Base-by-base conservation (phyloP, 2,329 filamentous ascomycete species). In the Chrysosphaeria jannelii region DNA sequence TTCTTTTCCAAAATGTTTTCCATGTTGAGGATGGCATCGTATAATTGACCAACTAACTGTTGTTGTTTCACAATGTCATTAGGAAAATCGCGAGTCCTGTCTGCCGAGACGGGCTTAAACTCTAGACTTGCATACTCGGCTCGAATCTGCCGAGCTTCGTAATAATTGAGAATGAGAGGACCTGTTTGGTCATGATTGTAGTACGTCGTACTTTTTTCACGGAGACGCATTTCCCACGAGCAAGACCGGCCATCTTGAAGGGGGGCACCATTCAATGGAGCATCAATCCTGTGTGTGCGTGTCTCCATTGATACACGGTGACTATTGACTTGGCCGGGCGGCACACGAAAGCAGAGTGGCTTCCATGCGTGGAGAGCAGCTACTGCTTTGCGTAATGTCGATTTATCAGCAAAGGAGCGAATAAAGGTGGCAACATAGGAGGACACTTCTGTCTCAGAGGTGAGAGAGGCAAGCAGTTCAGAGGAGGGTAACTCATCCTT, bases 41-140 rank as follows among this genome's bases (percentile, higher is more conserved):
- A 40, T 13, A 42, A 31, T 7, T 31, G 25, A 8, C 27, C 30
- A n/a, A 37, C 36, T 7, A 44, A 27, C 22, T 10, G 6, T 10
- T 23, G 23, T 24, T 34, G 33, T 21, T 35, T 28, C 3, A 39
- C 31, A 6, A 33, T 25, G 10, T 28, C 29, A 6, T 8, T 27
- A 3, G 38, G 38, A 19, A 30, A 32, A 9, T 26, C 27, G 3
- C 22, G 10, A 2, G 13, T 15, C 5, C 21, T 19, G 10, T 18
- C 15, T 12, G 16, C 19, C 7, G 19, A 13, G 12, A 26, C 27
- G 7, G 17, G 5, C 21, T 25, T 29, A 19, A 24, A 30, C 12
- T 29, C 16, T 6, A 29, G 29, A 24, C 30, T 29, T 10, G 23
- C 25, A 13, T 32, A 32, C 21, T 32, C 30, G 17, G 25, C 24